Base-by-base conservation (phyloP, 495 filamentous ascomycete species). In the Penicillium cataractarum region DNA sequence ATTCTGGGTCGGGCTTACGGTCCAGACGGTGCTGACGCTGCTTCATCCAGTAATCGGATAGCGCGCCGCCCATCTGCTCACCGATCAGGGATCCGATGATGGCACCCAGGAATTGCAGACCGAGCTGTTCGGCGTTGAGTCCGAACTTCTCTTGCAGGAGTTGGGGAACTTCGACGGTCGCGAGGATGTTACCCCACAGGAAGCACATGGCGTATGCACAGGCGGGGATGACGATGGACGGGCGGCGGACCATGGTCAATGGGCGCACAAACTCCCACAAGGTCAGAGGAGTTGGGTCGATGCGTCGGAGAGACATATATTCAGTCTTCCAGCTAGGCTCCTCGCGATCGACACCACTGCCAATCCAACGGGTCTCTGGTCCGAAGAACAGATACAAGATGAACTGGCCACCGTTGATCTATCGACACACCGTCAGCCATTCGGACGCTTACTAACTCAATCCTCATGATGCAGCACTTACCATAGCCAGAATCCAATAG, bases 51-150 rank as follows among this genome's bases (percentile, higher is more conserved):
- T 68, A 59, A 33, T 86, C 83, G 26, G 78, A 83, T 31, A 78
- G 33, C 13, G 65, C 58, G 27, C 83, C 84, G 24, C 80, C 81
- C 51, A 86, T 64, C 64, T 84, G 84, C 68, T 86, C 84, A 40
- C 84, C 84, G 22, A 86, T 73, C 5, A 86, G 55, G 6, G 80
- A 79, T 1, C 84, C 84, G 54, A 85, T 78, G 49, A 86, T 84
- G 9, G 82, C 63, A 48, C 79, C 76, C 8, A 84, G 52, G 61
- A 82, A 83, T 54, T 86, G 84, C 7, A 85, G 69, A 6, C 83
- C 83, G 9, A 84, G 65, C 65, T 85, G 78, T 67, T 85, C 80
- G 12, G 77, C 50, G 64, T 85, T 83, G 65, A 86, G 73, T 22
- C 68, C 69, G 64, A 84, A 86, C 63, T 84, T 83, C 27, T 69